These are phyloP conservation scores for Paracoccidioides brasiliensis DNA, from an alignment of 2,329 filamentous ascomycete species.

Conservation along the genomic window DNA sequence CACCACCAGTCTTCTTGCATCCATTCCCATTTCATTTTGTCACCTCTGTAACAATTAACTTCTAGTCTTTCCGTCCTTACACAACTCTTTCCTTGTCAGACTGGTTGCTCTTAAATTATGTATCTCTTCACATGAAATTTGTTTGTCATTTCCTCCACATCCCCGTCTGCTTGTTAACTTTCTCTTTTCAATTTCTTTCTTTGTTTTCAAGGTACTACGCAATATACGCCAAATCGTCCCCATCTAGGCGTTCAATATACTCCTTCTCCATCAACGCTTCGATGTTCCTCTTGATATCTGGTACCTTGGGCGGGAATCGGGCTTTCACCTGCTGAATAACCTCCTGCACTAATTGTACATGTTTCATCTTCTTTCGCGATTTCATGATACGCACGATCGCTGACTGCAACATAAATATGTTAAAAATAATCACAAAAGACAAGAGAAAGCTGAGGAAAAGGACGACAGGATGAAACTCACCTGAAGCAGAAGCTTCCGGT, in stretches of 20 bases:
- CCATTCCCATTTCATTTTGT: too few species aligned
- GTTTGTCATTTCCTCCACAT: too few species aligned
- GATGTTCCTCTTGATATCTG: slow-evolving; percentile 99
- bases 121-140: too few species aligned
- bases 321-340: slow-evolving; percentile 90
- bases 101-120: too few species aligned
- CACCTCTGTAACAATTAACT: too few species aligned
- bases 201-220: slow-evolving; percentile 39
- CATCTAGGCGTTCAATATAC: slow-evolving; percentile 84
- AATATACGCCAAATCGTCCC: slow-evolving; percentile 82
- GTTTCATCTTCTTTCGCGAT: slow-evolving; percentile 97
- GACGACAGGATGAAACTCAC: slow-evolving; percentile 42
- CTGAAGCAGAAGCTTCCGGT: slow-evolving; percentile 91
- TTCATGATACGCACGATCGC: slow-evolving; percentile 99
- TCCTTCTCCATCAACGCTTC: slow-evolving; percentile 98
- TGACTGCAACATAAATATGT: slow-evolving; percentile 47
- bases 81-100: too few species aligned
- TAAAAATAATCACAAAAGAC: background rate
- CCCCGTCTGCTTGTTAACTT: too few species aligned
- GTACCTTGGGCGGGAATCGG: slow-evolving; percentile 82
- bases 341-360: slow-evolving; percentile 83
- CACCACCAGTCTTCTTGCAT: too few species aligned
- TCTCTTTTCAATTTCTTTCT: too few species aligned
- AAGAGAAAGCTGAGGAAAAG: slow-evolving; percentile 4
- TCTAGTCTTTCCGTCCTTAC: too few species aligned